phyloP scores from a whole-genome alignment of 1,284 basidiomycete genomes.

The Ceratobasidium sp. region DNA sequence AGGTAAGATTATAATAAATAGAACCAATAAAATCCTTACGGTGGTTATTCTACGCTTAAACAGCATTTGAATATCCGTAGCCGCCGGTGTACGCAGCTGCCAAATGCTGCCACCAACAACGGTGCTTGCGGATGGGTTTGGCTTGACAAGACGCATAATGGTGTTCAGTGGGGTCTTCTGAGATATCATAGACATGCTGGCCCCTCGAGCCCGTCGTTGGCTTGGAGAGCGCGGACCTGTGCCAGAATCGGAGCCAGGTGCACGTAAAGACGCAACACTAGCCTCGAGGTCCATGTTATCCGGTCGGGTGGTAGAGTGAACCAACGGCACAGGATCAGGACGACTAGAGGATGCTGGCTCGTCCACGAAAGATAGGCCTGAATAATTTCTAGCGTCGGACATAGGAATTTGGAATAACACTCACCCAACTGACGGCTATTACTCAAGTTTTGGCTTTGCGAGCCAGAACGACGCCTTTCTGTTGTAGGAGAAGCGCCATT shows the following conservation, averaged over 20 bases:
- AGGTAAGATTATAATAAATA: not conserved
- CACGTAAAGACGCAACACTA: slow-evolving; percentile 44
- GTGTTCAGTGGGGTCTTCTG: slow-evolving; percentile 24
- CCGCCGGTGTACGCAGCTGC: slow-evolving; percentile 85
- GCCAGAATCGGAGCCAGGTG: slow-evolving; percentile 56
- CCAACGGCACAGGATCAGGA: slow-evolving; percentile 22
- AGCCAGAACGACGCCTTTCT: slow-evolving; percentile 23
- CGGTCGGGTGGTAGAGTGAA: slow-evolving; percentile 20
- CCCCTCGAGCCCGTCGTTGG: slow-evolving; percentile 25
- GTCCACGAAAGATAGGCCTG: not conserved
- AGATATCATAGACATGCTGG: slow-evolving; percentile 36
- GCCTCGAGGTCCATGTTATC: slow-evolving; percentile 40
- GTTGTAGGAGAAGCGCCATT: slow-evolving; percentile 45
- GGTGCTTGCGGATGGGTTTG: slow-evolving; percentile 13
- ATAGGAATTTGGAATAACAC: not conserved
- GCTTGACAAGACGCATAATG: slow-evolving; percentile 24
- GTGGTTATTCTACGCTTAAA: slow-evolving; percentile 92
- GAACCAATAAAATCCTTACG: not conserved
- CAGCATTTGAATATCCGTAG: slow-evolving; percentile 86
- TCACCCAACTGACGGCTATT: slow-evolving; percentile 16
- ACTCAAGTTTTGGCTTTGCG: slow-evolving; percentile 6
- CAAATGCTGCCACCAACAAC: slow-evolving; percentile 63
- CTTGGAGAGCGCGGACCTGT: slow-evolving; percentile 16
- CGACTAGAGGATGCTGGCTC: slow-evolving; percentile 9
- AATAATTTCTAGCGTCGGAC: slow-evolving; percentile 30